Evolutionary conservation across 495 filamentous ascomycete genomes (phyloP).

Genomic region (Thozetella sp.): DNA sequence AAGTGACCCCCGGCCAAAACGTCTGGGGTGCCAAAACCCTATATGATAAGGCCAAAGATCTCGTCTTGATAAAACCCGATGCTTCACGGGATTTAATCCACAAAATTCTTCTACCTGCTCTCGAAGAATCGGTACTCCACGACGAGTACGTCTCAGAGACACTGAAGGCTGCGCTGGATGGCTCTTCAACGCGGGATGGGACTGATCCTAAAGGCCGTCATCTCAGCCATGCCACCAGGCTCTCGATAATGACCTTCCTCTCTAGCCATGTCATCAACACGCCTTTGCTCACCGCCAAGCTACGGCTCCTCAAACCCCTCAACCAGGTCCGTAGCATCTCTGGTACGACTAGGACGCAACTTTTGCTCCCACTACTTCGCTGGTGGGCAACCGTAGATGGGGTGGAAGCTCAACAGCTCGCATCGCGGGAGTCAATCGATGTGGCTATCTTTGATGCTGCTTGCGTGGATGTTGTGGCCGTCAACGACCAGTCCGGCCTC

Average conservation of each 20-base stretch:
- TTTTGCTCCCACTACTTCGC: conserved; percentile 69
- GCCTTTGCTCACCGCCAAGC: conserved; percentile 67
- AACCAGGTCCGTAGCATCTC: conserved; percentile 71
- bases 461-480: conserved; percentile 60
- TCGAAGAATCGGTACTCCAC: conserved; percentile 87
- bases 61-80: conserved; percentile 61
- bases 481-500: conserved; percentile 69
- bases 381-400: conserved; percentile 59
- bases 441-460: conserved; percentile 57
- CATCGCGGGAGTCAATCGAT: conserved; percentile 61
- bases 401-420: conserved; percentile 31
- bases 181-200: conserved; percentile 35
- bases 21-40: conserved; percentile 40
- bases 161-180: conserved; percentile 59
- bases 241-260: conserved; percentile 72
- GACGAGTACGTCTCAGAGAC: conserved; percentile 60
- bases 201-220: conserved; percentile 43
- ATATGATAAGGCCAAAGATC: conserved; percentile 48
- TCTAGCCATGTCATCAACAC: conserved; percentile 69
- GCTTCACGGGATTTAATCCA: conserved; percentile 62
- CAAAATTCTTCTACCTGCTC: conserved; percentile 62
- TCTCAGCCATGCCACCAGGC: conserved; percentile 65
- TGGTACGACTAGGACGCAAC: conserved; percentile 63
- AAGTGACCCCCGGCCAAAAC: conserved; percentile 12
- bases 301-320: conserved; percentile 68